Base-by-base conservation (phyloP, 2,329 filamentous ascomycete species). In the Stagonosporopsis cucurbitacearum region DNA sequence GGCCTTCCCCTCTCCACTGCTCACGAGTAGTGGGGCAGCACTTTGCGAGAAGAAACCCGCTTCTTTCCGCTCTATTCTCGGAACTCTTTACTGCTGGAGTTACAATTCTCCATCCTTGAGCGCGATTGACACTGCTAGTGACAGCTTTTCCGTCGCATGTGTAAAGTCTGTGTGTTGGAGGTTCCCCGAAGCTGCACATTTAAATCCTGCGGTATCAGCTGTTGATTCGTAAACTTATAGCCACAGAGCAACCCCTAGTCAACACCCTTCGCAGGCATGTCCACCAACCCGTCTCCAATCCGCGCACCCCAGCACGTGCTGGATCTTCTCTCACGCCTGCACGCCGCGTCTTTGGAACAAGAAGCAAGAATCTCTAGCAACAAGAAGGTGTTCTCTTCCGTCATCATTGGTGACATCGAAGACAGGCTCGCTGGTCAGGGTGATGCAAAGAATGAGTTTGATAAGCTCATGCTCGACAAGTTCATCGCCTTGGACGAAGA, bases 401-500 rank as follows among this genome's bases (percentile, higher is more conserved):
- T 36, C 15, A 30, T 58, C 13, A 23, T 58, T 3, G 26, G 19
- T 11, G 50, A 57, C 33, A 23, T 58, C 4, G 32, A 52, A 23
- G 32, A 46, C 9, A 41, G 17, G 12, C 17, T 32, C 15, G 41
- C 57, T 15, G 40, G 37, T 17, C 15, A 45, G n/a, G 40, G 37
- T 17, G 28, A 53, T 46, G 30, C 41, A 4, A 42, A 47, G 36
- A 30, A n/a, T 5, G 36, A 54, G 15, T 59, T 59, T 33, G 57
- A 64, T 39, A 48, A 54, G 2, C 52, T 63, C 1, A 66, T 68
- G 64, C 55, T 36, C 40, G 82, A 86, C 65, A 84, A 64, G 20
- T 86, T 87, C 66, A 81, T 88, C 48, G 83, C 83, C 0, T 76
- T 88, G 1, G 84, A 86, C 33, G 72, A 78, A 8, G 84, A 87